phyloP scores from a whole-genome alignment of 768 basidiomycete species.

The Suillus fuscotomentosus region DNA sequence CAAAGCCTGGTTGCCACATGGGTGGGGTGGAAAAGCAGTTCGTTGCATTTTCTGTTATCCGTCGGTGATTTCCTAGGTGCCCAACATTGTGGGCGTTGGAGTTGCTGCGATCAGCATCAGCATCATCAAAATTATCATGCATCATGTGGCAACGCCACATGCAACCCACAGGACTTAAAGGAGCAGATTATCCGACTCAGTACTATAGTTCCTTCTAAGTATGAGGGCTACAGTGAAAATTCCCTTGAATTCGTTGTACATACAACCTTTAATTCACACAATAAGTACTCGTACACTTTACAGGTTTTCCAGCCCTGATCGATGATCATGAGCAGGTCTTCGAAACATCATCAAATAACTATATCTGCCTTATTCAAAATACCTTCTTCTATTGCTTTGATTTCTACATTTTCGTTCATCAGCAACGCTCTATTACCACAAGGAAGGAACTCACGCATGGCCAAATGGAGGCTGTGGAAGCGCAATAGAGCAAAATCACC shows the following conservation, averaged over 20 bases:
- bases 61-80: no score
- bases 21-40: no score
- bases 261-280: neutral
- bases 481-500: constrained; percentile 23
- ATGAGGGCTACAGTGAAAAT: neutral
- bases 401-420: constrained; percentile 17
- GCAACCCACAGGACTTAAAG: no score
- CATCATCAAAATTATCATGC: no score
- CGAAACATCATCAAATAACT: neutral
- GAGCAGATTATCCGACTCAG: no score
- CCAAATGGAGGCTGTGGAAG: constrained; percentile 30
- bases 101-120: no score
- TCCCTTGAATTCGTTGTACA: neutral
- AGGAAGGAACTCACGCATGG: constrained; percentile 26
- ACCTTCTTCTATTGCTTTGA: constrained; percentile 29
- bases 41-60: no score
- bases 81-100: no score
- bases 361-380: constrained; percentile 12
- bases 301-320: neutral
- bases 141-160: no score
- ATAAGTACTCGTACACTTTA: neutral
- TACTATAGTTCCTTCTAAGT: no score
- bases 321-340: neutral
- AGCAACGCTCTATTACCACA: neutral
- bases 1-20: no score